Evolutionary conservation across 1,284 basidiomycete species (phyloP), one percentile per base, ranked within the genome.

Genomic region (Ustilago loliicola): DNA sequence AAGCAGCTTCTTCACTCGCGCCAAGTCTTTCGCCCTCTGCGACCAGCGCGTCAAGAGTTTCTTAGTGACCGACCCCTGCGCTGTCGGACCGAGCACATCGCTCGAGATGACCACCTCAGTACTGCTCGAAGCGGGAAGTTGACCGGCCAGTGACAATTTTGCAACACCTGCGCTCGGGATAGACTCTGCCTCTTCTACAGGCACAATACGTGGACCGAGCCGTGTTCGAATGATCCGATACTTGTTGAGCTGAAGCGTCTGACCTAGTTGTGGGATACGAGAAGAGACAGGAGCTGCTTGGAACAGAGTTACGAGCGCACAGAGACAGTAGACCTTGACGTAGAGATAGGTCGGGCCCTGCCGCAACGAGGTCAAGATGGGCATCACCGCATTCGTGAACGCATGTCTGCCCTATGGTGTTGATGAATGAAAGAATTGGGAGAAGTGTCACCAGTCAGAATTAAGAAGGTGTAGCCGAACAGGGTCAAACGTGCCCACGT

Each of bases 311-410:
- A 85, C 84, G 40, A 84, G 74, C 34, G 80, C 66, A 62, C 77
- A 80, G 23, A 85, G 73, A 30, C 79, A 65, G 62, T 84, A 85
- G 42, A 80, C 79, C 73, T 85, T 85, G 40, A 83, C 29, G 63
- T 83, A 84, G 42, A 85, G 78, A 36, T 84, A 85, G 54, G 67
- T 73, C 32, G 82, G 80, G 45, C 81, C 81, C 63, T 77, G 71
- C 4, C 83, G 79, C 25, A 85, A 47, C 23, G 71, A 67, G 36
- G 63, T 73, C 53, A 79, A 57, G 51, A 82, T 42, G 9, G 80
- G 77, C 80, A 82, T 82, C 38, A 42, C 63, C 62, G 51, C 57
- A 40, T 32, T 34, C 27, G 52, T 36, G 45, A 32, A 38, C 17
- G 50, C 67, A 70, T 66, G 21, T 15, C 56, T 36, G 25, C 47